These are phyloP conservation scores for Aspergillus ibericus DNA, from an alignment of 2,329 filamentous ascomycete genomes.

Conservation along the genomic window DNA sequence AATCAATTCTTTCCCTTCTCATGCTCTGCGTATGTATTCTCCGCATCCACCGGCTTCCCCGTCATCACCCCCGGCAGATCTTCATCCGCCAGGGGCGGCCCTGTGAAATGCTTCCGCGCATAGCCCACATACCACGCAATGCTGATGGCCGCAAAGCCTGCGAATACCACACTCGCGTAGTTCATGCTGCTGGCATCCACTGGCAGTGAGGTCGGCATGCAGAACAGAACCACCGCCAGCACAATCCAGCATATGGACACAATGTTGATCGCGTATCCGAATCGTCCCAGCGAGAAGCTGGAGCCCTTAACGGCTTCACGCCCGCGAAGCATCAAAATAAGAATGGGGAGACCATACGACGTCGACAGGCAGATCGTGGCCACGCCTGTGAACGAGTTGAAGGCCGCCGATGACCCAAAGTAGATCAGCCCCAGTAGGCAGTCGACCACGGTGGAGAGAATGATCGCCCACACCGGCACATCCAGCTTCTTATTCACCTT, in stretches of 20 bases:
- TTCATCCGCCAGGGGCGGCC: slow-evolving; percentile 48
- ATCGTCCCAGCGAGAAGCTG: slow-evolving; percentile 66
- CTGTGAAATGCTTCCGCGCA: slow-evolving; percentile 64
- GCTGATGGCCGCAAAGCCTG: slow-evolving; percentile 61
- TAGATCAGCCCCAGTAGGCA: slow-evolving; percentile 75
- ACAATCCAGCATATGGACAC: slow-evolving; percentile 69
- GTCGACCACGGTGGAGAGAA: slow-evolving; percentile 67
- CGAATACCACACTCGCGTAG: slow-evolving; percentile 66
- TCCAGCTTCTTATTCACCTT: slow-evolving; percentile 65
- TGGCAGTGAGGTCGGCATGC: slow-evolving; percentile 67
- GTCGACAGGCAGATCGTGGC: slow-evolving; percentile 76
- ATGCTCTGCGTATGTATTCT: slow-evolving; percentile 28
- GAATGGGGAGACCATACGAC: slow-evolving; percentile 73
- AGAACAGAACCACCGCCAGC: slow-evolving; percentile 71
- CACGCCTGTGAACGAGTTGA: slow-evolving; percentile 77
- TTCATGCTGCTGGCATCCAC: slow-evolving; percentile 62
- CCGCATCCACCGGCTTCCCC: slow-evolving; percentile 33
- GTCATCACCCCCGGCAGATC: slow-evolving; percentile 32
- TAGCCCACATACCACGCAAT: slow-evolving; percentile 63
- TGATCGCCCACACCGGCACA: slow-evolving; percentile 69
- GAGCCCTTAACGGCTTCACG: slow-evolving; percentile 67
- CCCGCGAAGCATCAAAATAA: slow-evolving; percentile 67
- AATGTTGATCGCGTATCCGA: slow-evolving; percentile 68
- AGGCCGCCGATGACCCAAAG: slow-evolving; percentile 74
- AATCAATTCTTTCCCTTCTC: slow-evolving; percentile 11